Base-by-base conservation (phyloP, 192 early-diverging fungal genomes). In the Coemansia aciculifera region DNA sequence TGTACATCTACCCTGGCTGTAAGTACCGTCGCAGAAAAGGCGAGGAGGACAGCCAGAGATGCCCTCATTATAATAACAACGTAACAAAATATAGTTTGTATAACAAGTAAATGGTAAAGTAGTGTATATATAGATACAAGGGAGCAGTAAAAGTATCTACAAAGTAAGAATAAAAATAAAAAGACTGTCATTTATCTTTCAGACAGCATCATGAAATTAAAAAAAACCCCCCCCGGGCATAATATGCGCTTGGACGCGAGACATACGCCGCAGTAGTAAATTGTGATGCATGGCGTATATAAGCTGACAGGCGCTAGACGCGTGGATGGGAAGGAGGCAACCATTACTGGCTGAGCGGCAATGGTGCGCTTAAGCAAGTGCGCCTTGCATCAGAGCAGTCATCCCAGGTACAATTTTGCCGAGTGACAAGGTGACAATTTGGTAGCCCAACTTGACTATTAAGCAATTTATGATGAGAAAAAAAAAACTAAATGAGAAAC, bases 131-230 rank as follows among this genome's bases (percentile, higher is more conserved):
- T 40, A 56, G 60, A 56, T 61, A 56, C 27, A 56, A 44, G 23
- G 52, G 1, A 44, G 60, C 69, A 63, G 52, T 59, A 71, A 21
- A 46, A 46, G 19, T 21, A 48, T 9, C n/a, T 43, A 43, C 15
- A 8, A 52, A 29, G 51, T 52, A 12, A 9, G 11, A 27, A n/a
- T n/a, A n/a, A n/a, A n/a, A n/a, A n/a, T n/a, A n/a, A n/a, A n/a
- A 49, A 49, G 6, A 27, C 34, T 3, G 52, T 56, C 52, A 56
- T 34, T 3, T 34, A 29, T 34, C 31, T 23, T 52, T 23, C 49
- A 2, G 27, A n/a, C n/a, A n/a, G 49, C 21, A 52, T 4, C 19
- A 52, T 11, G 17, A 52, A 52, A 27, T 1, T 29, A 52, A 27
- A 27, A 29, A n/a, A n/a, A n/a, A n/a, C n/a, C n/a, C n/a, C n/a